Percentiles rank a stretch among this genome's conserved stretches.
Evolutionary conservation across 306 rosid species (phyloP).

Genomic region (Lathyrus aphaca): DNA sequence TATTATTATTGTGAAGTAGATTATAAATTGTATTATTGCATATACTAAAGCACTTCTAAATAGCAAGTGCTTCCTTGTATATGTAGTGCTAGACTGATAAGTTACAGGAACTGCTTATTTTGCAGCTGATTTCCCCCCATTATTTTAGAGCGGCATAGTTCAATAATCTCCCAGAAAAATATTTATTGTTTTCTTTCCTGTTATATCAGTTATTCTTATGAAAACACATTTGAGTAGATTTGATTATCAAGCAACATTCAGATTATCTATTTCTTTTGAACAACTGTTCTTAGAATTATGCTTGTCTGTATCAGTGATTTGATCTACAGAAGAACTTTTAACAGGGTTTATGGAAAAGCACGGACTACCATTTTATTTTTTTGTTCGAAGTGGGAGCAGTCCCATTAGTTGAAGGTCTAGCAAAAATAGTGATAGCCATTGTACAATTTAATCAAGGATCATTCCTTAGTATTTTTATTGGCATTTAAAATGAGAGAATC

Average conservation of each 20-base stretch:
- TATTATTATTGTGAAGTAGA: constrained; percentile 10
- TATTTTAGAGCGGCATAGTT: constrained; percentile 13
- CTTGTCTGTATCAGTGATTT: not conserved
- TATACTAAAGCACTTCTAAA: constrained; percentile 13
- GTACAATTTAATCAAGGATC: too few species aligned
- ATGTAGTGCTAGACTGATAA: constrained; percentile 8
- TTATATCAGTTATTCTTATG: not conserved
- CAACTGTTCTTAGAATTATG: not conserved
- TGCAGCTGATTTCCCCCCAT: constrained; percentile 6
- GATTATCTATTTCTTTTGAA: not conserved
- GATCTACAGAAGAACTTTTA: not conserved
- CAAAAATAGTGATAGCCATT: too few species aligned
- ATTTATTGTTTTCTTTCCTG: constrained; percentile 1
- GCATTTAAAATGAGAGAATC: too few species aligned
- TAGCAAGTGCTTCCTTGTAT: constrained; percentile 2
- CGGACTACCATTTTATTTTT: too few species aligned
- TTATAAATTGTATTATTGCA: constrained; percentile 19
- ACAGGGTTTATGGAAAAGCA: not conserved
- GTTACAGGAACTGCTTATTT: not conserved
- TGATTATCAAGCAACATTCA: too few species aligned
- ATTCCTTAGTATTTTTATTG: too few species aligned
- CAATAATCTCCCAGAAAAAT: not conserved
- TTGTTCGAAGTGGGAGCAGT: too few species aligned
- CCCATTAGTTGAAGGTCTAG: too few species aligned
- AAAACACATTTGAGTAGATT: not conserved